Evolutionary conservation across 495 filamentous ascomycete genomes (phyloP).

Genomic region (Acidiella bohemica): DNA sequence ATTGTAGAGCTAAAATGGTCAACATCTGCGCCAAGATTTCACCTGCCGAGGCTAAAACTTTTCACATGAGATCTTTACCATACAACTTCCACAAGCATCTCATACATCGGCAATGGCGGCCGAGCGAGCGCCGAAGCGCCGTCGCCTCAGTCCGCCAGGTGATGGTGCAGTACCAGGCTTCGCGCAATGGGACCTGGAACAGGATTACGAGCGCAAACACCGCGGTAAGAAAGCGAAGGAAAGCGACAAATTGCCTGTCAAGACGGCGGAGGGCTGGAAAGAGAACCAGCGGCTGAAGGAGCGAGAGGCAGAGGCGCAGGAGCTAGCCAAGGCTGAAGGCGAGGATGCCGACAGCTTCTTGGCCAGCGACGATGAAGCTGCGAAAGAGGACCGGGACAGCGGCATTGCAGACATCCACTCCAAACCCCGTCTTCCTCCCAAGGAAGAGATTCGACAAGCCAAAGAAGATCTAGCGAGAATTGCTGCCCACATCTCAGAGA

Average conservation of each 20-base stretch:
- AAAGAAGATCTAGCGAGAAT: slow-evolving; percentile 87
- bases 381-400: slow-evolving; percentile 45
- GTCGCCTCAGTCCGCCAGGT: slow-evolving; percentile 40
- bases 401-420: slow-evolving; percentile 31
- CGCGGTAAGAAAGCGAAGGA: slow-evolving; percentile 57
- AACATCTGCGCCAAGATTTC: slow-evolving; percentile 11
- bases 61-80: no score
- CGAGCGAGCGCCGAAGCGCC: slow-evolving; percentile 38
- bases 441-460: slow-evolving; percentile 66
- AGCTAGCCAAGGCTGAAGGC: slow-evolving; percentile 27
- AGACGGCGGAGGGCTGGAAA: slow-evolving; percentile 59
- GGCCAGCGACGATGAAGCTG: slow-evolving; percentile 36
- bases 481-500: slow-evolving; percentile 70
- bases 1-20: no score
- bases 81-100: no score
- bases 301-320: no score
- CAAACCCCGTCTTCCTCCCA: slow-evolving; percentile 43
- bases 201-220: slow-evolving; percentile 72
- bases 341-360: slow-evolving; percentile 40
- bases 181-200: slow-evolving; percentile 72
- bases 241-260: slow-evolving; percentile 59
- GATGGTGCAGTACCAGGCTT: slow-evolving; percentile 12
- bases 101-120: slow-evolving; percentile 37
- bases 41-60: no score
- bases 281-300: slow-evolving; percentile 36